Conservation (phyloP, 208 protist species). For the Vickermania spadyakhi region DNA sequence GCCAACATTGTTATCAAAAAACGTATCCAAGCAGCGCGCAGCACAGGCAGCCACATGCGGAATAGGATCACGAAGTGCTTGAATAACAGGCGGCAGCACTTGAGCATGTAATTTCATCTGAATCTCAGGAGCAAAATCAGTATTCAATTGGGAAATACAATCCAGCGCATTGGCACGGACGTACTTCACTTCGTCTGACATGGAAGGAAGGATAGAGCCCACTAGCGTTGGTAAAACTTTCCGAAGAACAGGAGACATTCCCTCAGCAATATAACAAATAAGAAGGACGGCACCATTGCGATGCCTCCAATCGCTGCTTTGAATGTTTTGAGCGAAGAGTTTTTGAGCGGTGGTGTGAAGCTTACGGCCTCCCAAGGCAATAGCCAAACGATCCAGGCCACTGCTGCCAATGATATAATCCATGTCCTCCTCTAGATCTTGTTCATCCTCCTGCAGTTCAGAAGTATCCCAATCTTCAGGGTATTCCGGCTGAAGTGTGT, state of each 20-base stretch:
- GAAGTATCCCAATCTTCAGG: slow-evolving; percentile 58
- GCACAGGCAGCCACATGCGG: slow-evolving; percentile 61
- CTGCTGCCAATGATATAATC: slow-evolving; percentile 53
- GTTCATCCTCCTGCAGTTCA: slow-evolving; percentile 40
- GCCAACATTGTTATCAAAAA: slow-evolving; percentile 51
- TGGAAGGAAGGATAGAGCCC: slow-evolving; percentile 25
- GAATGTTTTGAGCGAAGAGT: slow-evolving; percentile 68
- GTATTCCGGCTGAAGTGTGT: slow-evolving; percentile 58
- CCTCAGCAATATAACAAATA: slow-evolving; percentile 63
- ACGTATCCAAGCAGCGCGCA: slow-evolving; percentile 52
- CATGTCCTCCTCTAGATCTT: slow-evolving; percentile 47
- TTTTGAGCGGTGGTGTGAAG: slow-evolving; percentile 50
- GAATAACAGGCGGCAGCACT: slow-evolving; percentile 44
- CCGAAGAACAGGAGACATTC: slow-evolving; percentile 48
- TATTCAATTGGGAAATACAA: slow-evolving; percentile 62
- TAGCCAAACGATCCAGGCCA: slow-evolving; percentile 71
- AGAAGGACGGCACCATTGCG: slow-evolving; percentile 66
- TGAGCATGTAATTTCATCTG: slow-evolving; percentile 36
- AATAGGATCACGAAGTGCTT: slow-evolving; percentile 44
- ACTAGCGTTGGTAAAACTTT: slow-evolving; percentile 51
- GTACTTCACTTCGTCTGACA: slow-evolving; percentile 67
- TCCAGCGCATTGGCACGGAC: slow-evolving; percentile 64
- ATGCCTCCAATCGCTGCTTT: slow-evolving; percentile 51
- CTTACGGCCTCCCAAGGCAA: slow-evolving; percentile 66
- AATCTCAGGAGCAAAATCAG: slow-evolving; percentile 50